Conservation (phyloP, 139 green algal genomes). For the Mychonastes homosphaera region DNA sequence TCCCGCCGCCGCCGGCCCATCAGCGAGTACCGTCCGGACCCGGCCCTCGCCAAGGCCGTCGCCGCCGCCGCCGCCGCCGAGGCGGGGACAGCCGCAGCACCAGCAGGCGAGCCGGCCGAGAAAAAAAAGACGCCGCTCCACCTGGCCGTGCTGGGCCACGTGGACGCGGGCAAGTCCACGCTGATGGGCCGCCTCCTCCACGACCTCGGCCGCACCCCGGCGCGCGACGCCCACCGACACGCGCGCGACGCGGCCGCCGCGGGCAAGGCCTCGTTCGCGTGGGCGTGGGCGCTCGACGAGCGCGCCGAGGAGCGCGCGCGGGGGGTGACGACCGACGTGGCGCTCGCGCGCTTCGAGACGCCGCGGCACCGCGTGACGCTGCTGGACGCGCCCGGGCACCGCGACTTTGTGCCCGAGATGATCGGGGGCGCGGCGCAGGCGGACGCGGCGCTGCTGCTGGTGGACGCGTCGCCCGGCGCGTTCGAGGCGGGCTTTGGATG, state of each 20-base stretch:
- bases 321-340: conserved; percentile 93
- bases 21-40: not conserved
- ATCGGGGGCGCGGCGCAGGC: conserved; percentile 75
- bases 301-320: conserved; percentile 77
- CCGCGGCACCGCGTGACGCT: conserved; percentile 56
- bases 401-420: conserved; percentile 96
- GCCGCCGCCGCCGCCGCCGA: conserved; percentile 22
- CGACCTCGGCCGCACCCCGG: conserved; percentile 53
- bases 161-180: conserved; percentile 91
- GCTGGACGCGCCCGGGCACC: conserved; percentile 90
- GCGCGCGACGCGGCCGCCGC: conserved; percentile 54
- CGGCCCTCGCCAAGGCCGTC: conserved; percentile 14
- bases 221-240: conserved; percentile 62
- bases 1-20: not conserved
- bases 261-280: conserved; percentile 92
- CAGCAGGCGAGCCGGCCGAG: not conserved
- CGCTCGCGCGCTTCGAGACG: conserved; percentile 40
- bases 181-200: conserved; percentile 89
- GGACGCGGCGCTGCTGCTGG: conserved; percentile 86
- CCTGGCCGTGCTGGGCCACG: conserved; percentile 86
- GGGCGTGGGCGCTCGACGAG: conserved; percentile 93
- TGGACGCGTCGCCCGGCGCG: conserved; percentile 80
- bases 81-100: not conserved
- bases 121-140: conserved; percentile 37
- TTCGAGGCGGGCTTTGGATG: conserved; percentile 88